Base-by-base conservation (phyloP, 2,329 filamentous ascomycete species). In the Beauveria medogensis region DNA sequence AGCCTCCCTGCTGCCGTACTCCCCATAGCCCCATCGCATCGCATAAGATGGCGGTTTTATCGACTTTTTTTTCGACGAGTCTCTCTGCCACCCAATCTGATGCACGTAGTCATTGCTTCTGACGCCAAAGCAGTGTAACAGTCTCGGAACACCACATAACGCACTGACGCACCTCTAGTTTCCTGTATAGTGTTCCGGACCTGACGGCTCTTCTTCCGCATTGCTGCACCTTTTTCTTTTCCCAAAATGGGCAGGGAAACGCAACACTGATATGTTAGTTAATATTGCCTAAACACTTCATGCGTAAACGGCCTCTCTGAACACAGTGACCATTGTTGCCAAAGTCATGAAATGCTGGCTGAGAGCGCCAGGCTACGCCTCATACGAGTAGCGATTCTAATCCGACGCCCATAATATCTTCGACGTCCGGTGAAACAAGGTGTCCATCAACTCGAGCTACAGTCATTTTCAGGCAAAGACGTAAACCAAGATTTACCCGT, bases 51-150 rank as follows among this genome's bases (percentile, higher is more conserved):
- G 30, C 30, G 30, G 30, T 34, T 34, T 34, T 34, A 34, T 34
- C 30, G 30, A 5, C 12, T 5, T 30, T 22, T 46, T 55, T 34
- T 55, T 22, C 18, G 22, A 46, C 41, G 46, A 47, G 53, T 12
- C 50, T 40, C 14, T 55, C 18, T 28, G 14, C 10, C 54, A 48
- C 30, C 34, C 34, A 28, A 9, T 28, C 2, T 28, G 24, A 57
- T 34, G 30, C 30, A 50, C 26, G 55, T 22, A 50, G 44, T 57
- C 55, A 40, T 57, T 57, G 46, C 55, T 57, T 57, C 50, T 57
- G 14, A 41, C 46, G 20, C 44, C 55, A 57, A 48, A 48, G 26
- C 55, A 50, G 30, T 57, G 55, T 43, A 50, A 50, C 55, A 34
- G 55, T 48, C 46, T 57, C 34, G 55, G 44, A 50, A 50, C 34